Conservation (phyloP, 2,329 filamentous ascomycete genomes). For the Ophiostoma ips region DNA sequence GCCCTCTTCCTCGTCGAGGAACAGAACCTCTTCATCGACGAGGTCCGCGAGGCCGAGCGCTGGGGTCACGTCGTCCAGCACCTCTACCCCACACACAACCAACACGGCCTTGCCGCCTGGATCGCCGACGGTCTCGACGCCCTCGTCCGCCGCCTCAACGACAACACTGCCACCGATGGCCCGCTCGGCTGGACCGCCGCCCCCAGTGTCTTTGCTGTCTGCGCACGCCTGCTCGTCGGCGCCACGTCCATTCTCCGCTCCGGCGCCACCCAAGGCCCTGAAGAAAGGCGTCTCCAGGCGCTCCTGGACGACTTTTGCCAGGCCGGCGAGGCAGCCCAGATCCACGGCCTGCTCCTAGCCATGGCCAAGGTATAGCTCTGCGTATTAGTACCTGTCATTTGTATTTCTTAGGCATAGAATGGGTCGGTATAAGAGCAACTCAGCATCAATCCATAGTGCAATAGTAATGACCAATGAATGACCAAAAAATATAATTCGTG, state of each 20-base stretch:
- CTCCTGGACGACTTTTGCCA: constrained; percentile 7
- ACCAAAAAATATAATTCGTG: background rate
- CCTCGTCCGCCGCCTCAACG: constrained; percentile 22
- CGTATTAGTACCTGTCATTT: background rate
- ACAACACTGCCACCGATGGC: constrained; percentile 36
- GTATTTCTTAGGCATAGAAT: too few species aligned
- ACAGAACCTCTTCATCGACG: constrained; percentile 86
- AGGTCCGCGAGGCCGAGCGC: constrained; percentile 55
- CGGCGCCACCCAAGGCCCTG: background rate
- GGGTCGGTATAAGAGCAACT: too few species aligned
- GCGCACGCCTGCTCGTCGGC: constrained; percentile 31
- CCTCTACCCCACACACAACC: constrained; percentile 10
- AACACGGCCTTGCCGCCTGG: constrained; percentile 33
- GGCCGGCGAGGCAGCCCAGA: background rate
- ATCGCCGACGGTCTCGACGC: constrained; percentile 31
- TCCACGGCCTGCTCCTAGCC: constrained; percentile 13
- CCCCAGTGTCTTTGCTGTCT: constrained; percentile 51
- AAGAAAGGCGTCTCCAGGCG: background rate
- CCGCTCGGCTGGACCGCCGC: constrained; percentile 61
- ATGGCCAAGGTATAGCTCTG: constrained; percentile 6
- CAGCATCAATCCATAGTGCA: background rate
- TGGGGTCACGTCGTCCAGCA: constrained; percentile 45
- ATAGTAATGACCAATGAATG: too few species aligned
- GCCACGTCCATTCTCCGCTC: constrained; percentile 21
- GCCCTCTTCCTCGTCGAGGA: constrained; percentile 78